phyloP scores from a whole-genome alignment of 2,329 filamentous ascomycete species.

The Phialophora tarda region DNA sequence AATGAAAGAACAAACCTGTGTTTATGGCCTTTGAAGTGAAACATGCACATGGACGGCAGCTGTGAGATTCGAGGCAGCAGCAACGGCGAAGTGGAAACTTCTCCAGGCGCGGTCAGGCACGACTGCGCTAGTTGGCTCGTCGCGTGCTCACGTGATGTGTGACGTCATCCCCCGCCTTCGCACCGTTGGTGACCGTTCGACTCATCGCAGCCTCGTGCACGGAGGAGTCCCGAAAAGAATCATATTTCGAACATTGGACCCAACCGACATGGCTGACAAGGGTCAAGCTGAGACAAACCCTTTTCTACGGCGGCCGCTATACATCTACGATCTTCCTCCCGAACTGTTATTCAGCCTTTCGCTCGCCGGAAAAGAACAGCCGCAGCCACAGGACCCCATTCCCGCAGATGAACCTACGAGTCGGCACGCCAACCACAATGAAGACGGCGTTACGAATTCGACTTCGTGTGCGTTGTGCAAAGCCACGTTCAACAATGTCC shows the following conservation, averaged over 20 bases:
- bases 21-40: constrained; percentile 14
- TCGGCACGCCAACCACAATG: constrained; percentile 15
- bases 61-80: constrained; percentile 8
- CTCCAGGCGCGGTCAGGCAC: constrained; percentile 13
- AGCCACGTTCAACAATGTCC: constrained; percentile 71
- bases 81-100: constrained; percentile 7
- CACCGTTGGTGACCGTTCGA: not conserved
- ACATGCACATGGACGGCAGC: not conserved
- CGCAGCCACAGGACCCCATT: constrained; percentile 32
- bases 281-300: constrained; percentile 28
- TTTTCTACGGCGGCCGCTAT: constrained; percentile 56
- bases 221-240: not conserved
- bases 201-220: not conserved
- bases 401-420: constrained; percentile 1
- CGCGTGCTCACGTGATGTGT: constrained; percentile 18
- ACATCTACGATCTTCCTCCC: constrained; percentile 80
- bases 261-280: constrained; percentile 27
- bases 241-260: not conserved
- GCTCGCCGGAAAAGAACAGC: constrained; percentile 44
- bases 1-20: not conserved
- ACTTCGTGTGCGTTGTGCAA: constrained; percentile 83
- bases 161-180: not conserved
- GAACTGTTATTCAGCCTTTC: constrained; percentile 73
- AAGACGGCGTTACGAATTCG: constrained; percentile 56
- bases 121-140: not conserved